Conservation (phyloP, 2,329 filamentous ascomycete genomes). For the Diaporthe longicolla region DNA sequence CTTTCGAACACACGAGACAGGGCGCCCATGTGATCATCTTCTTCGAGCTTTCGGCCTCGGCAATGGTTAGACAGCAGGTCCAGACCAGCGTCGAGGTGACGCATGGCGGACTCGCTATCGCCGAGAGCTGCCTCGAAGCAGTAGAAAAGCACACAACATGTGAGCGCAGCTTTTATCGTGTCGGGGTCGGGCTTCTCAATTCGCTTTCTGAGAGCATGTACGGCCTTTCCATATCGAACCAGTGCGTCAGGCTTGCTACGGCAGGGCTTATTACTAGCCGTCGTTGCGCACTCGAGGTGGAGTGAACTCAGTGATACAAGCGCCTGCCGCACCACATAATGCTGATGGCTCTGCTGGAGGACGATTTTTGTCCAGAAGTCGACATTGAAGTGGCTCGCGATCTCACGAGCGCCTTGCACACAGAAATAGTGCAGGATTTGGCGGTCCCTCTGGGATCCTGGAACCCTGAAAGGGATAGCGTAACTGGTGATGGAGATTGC, state of each 20-base stretch:
- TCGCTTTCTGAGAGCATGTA: background rate
- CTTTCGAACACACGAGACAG: background rate
- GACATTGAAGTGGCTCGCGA: constrained; percentile 11
- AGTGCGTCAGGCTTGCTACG: background rate
- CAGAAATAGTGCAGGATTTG: constrained; percentile 4
- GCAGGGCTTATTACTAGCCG: background rate
- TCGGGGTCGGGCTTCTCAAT: background rate
- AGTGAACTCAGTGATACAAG: background rate
- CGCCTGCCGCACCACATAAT: background rate
- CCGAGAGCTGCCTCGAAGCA: constrained; percentile 3
- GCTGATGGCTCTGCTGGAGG: constrained; percentile 10
- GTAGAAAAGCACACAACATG: background rate
- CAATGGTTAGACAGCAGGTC: background rate
- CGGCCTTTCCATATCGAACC: background rate
- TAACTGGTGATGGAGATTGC: background rate
- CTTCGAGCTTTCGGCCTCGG: background rate
- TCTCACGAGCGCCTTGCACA: background rate
- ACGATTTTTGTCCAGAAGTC: constrained; percentile 3
- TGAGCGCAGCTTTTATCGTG: background rate
- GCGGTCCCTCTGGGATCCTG: constrained; percentile 4
- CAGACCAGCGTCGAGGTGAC: background rate
- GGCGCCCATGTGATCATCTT: background rate
- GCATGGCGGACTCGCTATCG: background rate
- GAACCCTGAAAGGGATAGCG: background rate
- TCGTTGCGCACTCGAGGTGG: background rate